Evolutionary conservation across 2,329 filamentous ascomycete species (phyloP).

Genomic region (Epichloe bromicola): DNA sequence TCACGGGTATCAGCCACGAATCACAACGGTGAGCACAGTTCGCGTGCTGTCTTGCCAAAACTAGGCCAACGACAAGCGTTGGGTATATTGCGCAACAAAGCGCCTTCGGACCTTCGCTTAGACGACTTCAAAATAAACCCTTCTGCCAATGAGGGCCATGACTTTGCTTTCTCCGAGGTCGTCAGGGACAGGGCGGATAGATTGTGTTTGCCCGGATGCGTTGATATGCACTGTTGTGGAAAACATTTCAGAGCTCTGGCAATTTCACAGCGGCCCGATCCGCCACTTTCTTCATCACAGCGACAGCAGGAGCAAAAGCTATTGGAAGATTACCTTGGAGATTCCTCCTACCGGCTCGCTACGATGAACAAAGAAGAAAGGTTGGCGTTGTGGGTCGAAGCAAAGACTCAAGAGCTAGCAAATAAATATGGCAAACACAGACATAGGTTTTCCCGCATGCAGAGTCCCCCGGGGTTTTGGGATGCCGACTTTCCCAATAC

Average conservation of each 20-base stretch:
- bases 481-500: constrained; percentile 78
- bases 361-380: constrained; percentile 48
- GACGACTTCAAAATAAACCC: constrained; percentile 79
- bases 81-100: constrained; percentile 40
- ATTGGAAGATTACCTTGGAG: constrained; percentile 44
- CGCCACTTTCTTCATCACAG: constrained; percentile 22
- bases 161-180: constrained; percentile 63
- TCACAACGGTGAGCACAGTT: background rate
- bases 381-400: constrained; percentile 57
- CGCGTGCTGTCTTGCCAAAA: background rate
- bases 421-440: constrained; percentile 67
- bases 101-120: constrained; percentile 42
- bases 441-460: constrained; percentile 55
- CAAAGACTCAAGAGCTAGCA: constrained; percentile 59
- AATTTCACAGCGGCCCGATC: constrained; percentile 30
- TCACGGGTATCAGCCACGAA: background rate
- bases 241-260: constrained; percentile 57
- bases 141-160: constrained; percentile 52
- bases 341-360: constrained; percentile 44
- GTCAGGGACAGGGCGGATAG: constrained; percentile 58
- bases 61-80: background rate
- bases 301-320: constrained; percentile 33
- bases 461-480: constrained; percentile 87
- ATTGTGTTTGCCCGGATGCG: constrained; percentile 60
- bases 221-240: constrained; percentile 64